Percentiles rank a stretch among this genome's conserved stretches.
Evolutionary conservation across 305 asterid species (phyloP).

Genomic region (Euphrasia arctica): DNA sequence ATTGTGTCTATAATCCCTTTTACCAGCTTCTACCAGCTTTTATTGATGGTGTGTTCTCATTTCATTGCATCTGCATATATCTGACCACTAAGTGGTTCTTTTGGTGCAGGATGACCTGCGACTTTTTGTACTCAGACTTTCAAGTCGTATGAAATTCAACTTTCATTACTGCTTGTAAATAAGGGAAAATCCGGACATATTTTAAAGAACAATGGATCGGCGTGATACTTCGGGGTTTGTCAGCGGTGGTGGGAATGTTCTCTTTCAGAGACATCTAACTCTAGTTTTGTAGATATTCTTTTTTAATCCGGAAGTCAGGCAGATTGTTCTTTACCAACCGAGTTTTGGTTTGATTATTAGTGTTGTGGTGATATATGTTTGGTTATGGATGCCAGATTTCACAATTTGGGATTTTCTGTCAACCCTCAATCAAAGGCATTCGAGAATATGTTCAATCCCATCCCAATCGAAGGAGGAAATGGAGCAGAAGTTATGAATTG

Average conservation of each 20-base stretch:
- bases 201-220: conserved; percentile 64
- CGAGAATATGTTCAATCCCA: conserved; percentile 61
- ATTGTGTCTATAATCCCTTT: no score
- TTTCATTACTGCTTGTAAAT: conserved; percentile 35
- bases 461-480: conserved; percentile 49
- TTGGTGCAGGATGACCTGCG: conserved; percentile 34
- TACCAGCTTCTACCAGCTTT: neutral
- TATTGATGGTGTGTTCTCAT: conserved; percentile 13
- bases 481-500: conserved; percentile 41
- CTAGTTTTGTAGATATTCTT: conserved; percentile 44
- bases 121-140: conserved; percentile 26
- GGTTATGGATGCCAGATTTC: conserved; percentile 79
- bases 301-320: conserved; percentile 81
- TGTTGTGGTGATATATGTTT: conserved; percentile 34
- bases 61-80: neutral
- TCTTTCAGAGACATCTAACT: conserved; percentile 68
- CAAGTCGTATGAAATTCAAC: conserved; percentile 21
- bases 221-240: conserved; percentile 97
- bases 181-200: conserved; percentile 16
- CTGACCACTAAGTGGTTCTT: conserved; percentile 25
- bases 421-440: conserved; percentile 54
- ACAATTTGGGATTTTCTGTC: conserved; percentile 65
- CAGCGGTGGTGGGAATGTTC: conserved; percentile 86
- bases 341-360: conserved; percentile 45
- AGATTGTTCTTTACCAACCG: conserved; percentile 63